phyloP scores from a whole-genome alignment of 2,329 filamentous ascomycete species.

The Nectriaceae sp. region DNA sequence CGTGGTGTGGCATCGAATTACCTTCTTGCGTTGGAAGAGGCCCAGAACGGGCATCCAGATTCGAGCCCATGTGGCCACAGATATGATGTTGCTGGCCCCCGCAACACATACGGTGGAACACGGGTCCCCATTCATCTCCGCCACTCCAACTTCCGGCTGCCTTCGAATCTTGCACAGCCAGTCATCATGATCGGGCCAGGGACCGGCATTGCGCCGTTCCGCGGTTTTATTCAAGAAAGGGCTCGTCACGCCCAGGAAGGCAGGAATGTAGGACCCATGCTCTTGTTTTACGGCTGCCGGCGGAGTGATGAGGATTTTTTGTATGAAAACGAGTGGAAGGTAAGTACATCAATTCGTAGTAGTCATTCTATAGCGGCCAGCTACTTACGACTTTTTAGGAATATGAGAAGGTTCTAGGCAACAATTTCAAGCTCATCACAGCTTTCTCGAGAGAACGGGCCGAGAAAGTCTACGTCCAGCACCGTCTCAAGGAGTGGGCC shows the following conservation, averaged over 20 bases:
- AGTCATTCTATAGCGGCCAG: no score
- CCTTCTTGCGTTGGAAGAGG: background rate
- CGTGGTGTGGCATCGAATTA: background rate
- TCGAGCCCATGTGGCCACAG: no score
- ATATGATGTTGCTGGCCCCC: background rate
- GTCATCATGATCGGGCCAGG: constrained; percentile 12
- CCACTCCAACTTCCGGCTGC: constrained; percentile 9
- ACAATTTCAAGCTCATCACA: background rate
- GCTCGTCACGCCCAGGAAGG: background rate
- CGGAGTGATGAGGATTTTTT: background rate
- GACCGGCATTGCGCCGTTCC: constrained; percentile 10
- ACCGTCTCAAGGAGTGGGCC: background rate
- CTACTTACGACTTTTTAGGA: no score
- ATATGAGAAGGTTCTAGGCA: background rate
- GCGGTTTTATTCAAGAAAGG: constrained; percentile 7
- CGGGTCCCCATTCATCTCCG: background rate
- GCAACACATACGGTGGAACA: background rate
- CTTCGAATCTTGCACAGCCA: background rate
- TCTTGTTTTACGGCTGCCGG: constrained; percentile 8
- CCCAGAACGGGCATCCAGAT: no score
- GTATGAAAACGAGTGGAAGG: background rate
- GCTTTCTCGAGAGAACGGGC: background rate
- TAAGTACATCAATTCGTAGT: no score
- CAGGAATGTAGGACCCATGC: background rate
- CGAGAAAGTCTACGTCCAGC: background rate